phyloP scores from a whole-genome alignment of 352 stramenopile species.

The Paralagenidium karlingii region DNA sequence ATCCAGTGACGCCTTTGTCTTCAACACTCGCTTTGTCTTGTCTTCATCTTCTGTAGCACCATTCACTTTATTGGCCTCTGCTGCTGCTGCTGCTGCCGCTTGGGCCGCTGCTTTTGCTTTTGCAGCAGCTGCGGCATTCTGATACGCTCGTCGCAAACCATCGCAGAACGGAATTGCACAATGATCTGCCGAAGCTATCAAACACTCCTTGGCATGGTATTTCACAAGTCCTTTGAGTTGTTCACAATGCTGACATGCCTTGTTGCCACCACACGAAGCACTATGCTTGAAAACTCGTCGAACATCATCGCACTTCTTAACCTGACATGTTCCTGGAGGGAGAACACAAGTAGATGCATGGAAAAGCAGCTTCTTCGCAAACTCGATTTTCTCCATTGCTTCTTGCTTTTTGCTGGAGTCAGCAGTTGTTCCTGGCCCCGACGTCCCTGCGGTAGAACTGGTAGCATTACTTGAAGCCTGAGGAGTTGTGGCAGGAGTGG shows the following conservation, averaged over 20 bases:
- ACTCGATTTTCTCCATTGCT: constrained; percentile 72
- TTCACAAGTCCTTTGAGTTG: constrained; percentile 77
- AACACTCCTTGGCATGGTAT: constrained; percentile 72
- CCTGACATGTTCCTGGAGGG: constrained; percentile 42
- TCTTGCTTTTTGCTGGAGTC: constrained; percentile 8
- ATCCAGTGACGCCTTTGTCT: constrained; percentile 12
- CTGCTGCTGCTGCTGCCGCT: constrained; percentile 13
- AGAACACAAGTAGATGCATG: constrained; percentile 59
- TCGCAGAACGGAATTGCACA: constrained; percentile 81
- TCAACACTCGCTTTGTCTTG: neutral
- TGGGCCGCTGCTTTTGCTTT: constrained; percentile 19
- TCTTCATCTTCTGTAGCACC: neutral
- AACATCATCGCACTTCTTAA: constrained; percentile 83
- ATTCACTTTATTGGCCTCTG: constrained; percentile 8
- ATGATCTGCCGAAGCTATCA: constrained; percentile 37
- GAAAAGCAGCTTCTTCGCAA: constrained; percentile 68
- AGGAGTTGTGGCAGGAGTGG: neutral
- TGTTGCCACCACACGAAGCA: constrained; percentile 46
- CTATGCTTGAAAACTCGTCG: constrained; percentile 80
- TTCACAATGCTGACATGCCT: constrained; percentile 64
- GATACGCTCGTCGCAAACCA: constrained; percentile 40
- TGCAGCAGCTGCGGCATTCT: constrained; percentile 11
- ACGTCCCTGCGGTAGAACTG: constrained; percentile 15
- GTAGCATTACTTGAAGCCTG: constrained; percentile 2
- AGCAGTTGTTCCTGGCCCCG: neutral